phyloP scores from a whole-genome alignment of 2,329 filamentous ascomycete species.

The Pestalotiopsis fici region DNA sequence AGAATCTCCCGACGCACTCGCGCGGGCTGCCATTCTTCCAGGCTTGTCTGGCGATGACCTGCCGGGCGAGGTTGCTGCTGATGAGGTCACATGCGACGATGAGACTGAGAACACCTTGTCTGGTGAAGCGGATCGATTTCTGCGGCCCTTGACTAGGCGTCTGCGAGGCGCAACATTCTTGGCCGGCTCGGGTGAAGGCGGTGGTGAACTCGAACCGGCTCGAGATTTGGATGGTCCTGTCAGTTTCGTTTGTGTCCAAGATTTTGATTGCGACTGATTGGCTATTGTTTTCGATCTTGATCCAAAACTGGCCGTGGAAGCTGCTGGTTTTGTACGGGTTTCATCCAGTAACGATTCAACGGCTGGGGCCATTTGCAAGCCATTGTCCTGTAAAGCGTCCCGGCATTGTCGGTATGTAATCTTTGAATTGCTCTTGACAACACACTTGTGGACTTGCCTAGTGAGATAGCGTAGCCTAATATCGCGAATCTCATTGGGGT shows the following conservation, averaged over 20 bases:
- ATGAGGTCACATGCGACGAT: slow-evolving; percentile 26
- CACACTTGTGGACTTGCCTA: slow-evolving; percentile 27
- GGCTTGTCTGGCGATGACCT: slow-evolving; percentile 6
- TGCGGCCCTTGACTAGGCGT: slow-evolving; percentile 29
- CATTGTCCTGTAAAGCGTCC: slow-evolving; percentile 23
- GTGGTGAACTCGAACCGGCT: slow-evolving; percentile 11
- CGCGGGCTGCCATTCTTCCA: background rate
- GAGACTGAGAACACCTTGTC: slow-evolving; percentile 30
- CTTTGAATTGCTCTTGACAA: slow-evolving; percentile 22
- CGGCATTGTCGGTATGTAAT: slow-evolving; percentile 28
- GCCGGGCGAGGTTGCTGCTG: slow-evolving; percentile 26
- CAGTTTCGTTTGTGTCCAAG: slow-evolving; percentile 2
- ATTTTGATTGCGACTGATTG: background rate
- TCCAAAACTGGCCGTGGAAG: background rate
- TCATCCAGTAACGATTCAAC: slow-evolving; percentile 11
- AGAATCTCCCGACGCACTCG: background rate
- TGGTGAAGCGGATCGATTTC: slow-evolving; percentile 24
- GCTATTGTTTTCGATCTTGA: background rate
- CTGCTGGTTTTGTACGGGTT: background rate
- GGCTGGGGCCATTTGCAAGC: slow-evolving; percentile 8
- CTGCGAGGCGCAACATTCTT: slow-evolving; percentile 22
- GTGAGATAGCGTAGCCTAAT: slow-evolving; percentile 29
- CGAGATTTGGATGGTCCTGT: background rate
- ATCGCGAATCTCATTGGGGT: slow-evolving; percentile 28
- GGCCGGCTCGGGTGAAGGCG: slow-evolving; percentile 14